A percentile compares a stretch with the other conserved stretches of the same genome.
phyloP scores from a whole-genome alignment of 2,329 filamentous ascomycete genomes.

The Drechslerella coelobrocha region DNA sequence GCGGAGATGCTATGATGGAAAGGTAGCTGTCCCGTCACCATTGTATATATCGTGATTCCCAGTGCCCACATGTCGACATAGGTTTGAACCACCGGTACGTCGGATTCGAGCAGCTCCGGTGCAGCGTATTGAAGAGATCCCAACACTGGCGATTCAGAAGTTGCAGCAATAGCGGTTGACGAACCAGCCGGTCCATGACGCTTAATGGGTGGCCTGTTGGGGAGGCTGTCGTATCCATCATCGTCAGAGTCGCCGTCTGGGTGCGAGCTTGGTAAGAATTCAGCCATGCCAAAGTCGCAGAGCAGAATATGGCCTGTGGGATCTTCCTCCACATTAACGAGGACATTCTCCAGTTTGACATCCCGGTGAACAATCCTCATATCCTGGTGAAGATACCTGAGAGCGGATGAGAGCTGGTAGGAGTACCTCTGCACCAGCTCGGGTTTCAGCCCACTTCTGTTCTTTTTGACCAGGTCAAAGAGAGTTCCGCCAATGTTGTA shows the following conservation, averaged over 20 bases:
- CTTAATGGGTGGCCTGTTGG: slow-evolving; percentile 61
- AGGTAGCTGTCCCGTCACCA: slow-evolving; percentile 68
- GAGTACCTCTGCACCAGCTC: slow-evolving; percentile 67
- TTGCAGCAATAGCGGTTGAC: slow-evolving; percentile 67
- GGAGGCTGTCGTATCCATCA: slow-evolving; percentile 61
- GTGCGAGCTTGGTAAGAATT: slow-evolving; percentile 66
- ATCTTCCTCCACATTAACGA: slow-evolving; percentile 64
- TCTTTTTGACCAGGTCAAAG: slow-evolving; percentile 68
- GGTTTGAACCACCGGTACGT: slow-evolving; percentile 57
- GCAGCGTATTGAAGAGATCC: slow-evolving; percentile 61
- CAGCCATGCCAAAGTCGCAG: slow-evolving; percentile 74
- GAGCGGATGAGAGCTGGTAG: slow-evolving; percentile 69
- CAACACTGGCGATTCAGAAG: slow-evolving; percentile 61
- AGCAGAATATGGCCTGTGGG: slow-evolving; percentile 65
- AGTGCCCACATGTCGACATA: slow-evolving; percentile 73
- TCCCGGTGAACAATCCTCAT: slow-evolving; percentile 71
- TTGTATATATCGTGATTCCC: slow-evolving; percentile 68
- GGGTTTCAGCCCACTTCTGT: slow-evolving; percentile 63
- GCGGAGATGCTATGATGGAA: slow-evolving; percentile 69
- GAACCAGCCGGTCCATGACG: slow-evolving; percentile 66
- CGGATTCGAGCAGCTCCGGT: slow-evolving; percentile 59
- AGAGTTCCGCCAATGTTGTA: slow-evolving; percentile 66
- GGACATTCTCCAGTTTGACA: slow-evolving; percentile 73
- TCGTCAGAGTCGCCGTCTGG: slow-evolving; percentile 63
- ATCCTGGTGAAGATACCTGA: slow-evolving; percentile 73